Conservation (phyloP, 2,329 filamentous ascomycete species). For the Cephalotrichum gorgonifer region DNA sequence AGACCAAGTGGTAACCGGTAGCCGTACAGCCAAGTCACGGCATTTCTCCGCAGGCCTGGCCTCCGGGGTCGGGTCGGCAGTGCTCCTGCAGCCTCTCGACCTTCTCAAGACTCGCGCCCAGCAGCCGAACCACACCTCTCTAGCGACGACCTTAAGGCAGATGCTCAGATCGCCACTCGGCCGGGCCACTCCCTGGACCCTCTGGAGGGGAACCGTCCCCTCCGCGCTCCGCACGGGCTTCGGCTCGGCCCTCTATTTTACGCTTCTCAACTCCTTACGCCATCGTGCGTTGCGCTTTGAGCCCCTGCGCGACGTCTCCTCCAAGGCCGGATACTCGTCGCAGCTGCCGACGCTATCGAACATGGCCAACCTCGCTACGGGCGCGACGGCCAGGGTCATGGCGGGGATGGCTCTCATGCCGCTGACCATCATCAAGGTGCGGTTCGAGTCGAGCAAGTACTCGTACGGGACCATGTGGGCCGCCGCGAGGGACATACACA, state of each 20-base stretch:
- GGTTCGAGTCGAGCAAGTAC: constrained; percentile 85
- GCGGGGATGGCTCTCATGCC: constrained; percentile 93
- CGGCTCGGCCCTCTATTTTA: constrained; percentile 91
- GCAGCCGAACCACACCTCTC: constrained; percentile 64
- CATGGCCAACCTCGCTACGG: constrained; percentile 74
- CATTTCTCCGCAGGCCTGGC: constrained; percentile 84
- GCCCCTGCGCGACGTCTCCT: constrained; percentile 12
- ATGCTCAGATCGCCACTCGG: constrained; percentile 32
- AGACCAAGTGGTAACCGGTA: background rate
- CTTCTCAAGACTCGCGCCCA: constrained; percentile 94
- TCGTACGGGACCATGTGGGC: constrained; percentile 64
- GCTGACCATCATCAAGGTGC: constrained; percentile 90
- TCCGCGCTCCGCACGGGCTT: constrained; percentile 90
- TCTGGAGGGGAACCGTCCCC: constrained; percentile 90
- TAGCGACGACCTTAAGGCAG: constrained; percentile 56
- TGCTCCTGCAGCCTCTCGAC: constrained; percentile 89
- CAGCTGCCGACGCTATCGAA: constrained; percentile 75
- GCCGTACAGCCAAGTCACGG: constrained; percentile 41
- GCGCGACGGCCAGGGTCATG: constrained; percentile 71
- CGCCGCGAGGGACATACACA: constrained; percentile 65
- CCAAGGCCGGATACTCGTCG: constrained; percentile 40
- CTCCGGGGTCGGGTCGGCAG: constrained; percentile 78
- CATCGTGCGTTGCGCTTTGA: constrained; percentile 38
- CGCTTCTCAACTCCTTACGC: constrained; percentile 74
- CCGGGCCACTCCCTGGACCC: constrained; percentile 47